phyloP scores from a whole-genome alignment of 208 protist genomes.

The Wallacemonas rigidus region DNA sequence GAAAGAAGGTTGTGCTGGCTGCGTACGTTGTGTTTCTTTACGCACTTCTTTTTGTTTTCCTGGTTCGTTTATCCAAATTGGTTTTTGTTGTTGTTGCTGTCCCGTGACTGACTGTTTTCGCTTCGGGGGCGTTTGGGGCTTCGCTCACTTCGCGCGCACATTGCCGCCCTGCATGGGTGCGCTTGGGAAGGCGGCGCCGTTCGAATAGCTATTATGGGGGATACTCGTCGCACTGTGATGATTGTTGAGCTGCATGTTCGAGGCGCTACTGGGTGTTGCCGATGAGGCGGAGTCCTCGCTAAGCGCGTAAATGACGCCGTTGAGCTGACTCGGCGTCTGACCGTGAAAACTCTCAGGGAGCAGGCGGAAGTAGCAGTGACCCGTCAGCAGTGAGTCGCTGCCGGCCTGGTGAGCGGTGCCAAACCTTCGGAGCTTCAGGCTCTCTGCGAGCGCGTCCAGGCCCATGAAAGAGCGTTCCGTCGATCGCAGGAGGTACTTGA shows the following conservation, averaged over 20 bases:
- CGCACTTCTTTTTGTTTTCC: neutral
- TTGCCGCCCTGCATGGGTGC: conserved; percentile 9
- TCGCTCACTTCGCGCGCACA: neutral
- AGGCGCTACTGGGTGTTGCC: conserved; percentile 73
- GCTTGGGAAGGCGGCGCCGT: conserved; percentile 24
- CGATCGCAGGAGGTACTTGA: conserved; percentile 98
- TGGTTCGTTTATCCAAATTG: neutral
- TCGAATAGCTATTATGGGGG: conserved; percentile 24
- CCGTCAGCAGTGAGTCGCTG: conserved; percentile 97
- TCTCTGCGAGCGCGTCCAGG: conserved; percentile 96
- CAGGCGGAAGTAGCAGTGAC: conserved; percentile 98
- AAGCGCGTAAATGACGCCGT: conserved; percentile 96
- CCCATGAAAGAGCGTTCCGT: conserved; percentile 92
- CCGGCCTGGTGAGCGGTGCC: conserved; percentile 96
- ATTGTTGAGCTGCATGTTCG: conserved; percentile 11
- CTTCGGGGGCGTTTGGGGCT: neutral
- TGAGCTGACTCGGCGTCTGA: conserved; percentile 79
- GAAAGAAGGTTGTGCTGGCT: neutral
- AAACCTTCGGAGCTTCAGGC: conserved; percentile 92
- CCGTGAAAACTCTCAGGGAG: conserved; percentile 87
- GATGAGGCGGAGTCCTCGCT: conserved; percentile 84
- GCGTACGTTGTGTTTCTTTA: neutral
- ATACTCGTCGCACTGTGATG: conserved; percentile 16
- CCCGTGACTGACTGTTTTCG: conserved; percentile 24
- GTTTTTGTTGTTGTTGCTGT: conserved; percentile 10